Base-by-base conservation (phyloP, 139 green algal genomes). In the Coccomyxa sp. region DNA sequence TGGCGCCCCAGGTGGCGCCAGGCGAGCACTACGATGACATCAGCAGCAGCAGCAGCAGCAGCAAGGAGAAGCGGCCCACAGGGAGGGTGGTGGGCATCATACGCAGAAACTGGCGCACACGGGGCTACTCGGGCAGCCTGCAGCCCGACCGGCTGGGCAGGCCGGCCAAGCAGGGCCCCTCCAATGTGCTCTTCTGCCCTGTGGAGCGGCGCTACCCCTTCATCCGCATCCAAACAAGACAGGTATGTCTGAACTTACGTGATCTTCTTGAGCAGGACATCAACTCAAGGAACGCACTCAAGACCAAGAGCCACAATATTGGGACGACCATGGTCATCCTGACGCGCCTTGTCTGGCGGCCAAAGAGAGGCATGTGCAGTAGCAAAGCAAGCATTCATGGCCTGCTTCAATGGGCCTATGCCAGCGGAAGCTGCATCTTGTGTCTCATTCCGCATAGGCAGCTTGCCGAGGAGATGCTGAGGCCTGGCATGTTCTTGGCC, bases 211-310 rank as follows among this genome's bases (percentile, higher is more conserved):
- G 86, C 29, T 94, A 90, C 80, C 94, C 94, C 0, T 90, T 91
- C 55, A 92, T 98, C 75, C 88, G 92, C 41, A 92, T 99, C 37
- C 78, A 92, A n/a, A 99, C 95, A 14, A 87, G 94, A 1, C 94
- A 95, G 78, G 82, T 89, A 29, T 18, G 64, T 71, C 24, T 36
- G 5, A 22, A 64, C 50, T 64, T n/a, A n/a, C n/a, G n/a, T n/a
- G n/a, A n/a, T n/a, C n/a, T n/a, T n/a, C n/a, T n/a, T n/a, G n/a
- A n/a, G n/a, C n/a, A n/a, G n/a, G n/a, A n/a, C n/a, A n/a, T n/a
- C n/a, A n/a, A n/a, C n/a, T n/a, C n/a, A n/a, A n/a, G n/a, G n/a
- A n/a, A n/a, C n/a, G n/a, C n/a, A n/a, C n/a, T n/a, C n/a, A n/a
- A n/a, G n/a, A n/a, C n/a, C n/a, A n/a, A n/a, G n/a, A n/a, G n/a